Evolutionary conservation across 345 rosid species (phyloP).

Genomic region (Garcia nutans): DNA sequence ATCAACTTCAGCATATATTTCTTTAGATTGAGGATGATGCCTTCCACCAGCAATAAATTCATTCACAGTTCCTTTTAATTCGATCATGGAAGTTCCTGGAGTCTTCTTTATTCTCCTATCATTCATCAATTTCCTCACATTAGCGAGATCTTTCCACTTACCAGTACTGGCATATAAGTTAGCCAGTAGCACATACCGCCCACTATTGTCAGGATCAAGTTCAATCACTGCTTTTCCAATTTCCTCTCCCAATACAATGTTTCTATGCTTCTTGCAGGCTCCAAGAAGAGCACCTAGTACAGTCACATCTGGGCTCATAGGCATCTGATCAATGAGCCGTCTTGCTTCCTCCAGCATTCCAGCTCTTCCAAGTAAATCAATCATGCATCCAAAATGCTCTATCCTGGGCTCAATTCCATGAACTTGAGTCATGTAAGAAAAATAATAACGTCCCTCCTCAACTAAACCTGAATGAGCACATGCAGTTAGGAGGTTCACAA

Average conservation of each 20-base stretch:
- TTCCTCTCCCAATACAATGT: constrained; percentile 40
- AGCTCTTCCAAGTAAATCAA: constrained; percentile 46
- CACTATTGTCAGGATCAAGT: constrained; percentile 44
- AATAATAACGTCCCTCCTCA: constrained; percentile 34
- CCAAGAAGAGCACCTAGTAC: constrained; percentile 44
- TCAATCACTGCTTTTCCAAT: constrained; percentile 39
- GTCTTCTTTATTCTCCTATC: constrained; percentile 39
- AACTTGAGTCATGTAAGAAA: constrained; percentile 29
- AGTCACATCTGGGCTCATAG: constrained; percentile 35
- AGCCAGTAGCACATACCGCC: constrained; percentile 42
- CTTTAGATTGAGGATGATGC: constrained; percentile 31
- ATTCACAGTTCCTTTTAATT: constrained; percentile 32
- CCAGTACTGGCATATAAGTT: constrained; percentile 43
- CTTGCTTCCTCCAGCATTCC: constrained; percentile 44
- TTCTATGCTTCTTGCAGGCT: constrained; percentile 39
- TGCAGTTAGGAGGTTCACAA: constrained; percentile 41
- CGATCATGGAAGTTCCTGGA: constrained; percentile 40
- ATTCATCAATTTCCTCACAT: constrained; percentile 42
- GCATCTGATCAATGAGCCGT: constrained; percentile 35
- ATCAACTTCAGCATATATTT: constrained; percentile 33
- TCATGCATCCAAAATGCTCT: constrained; percentile 47
- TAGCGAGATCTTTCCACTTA: constrained; percentile 42
- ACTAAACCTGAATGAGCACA: constrained; percentile 50
- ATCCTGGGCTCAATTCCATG: constrained; percentile 29
- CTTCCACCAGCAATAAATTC: constrained; percentile 38